These are phyloP conservation scores for Plantago coronopus DNA, from an alignment of 305 asterid genomes.

Conservation along the genomic window DNA sequence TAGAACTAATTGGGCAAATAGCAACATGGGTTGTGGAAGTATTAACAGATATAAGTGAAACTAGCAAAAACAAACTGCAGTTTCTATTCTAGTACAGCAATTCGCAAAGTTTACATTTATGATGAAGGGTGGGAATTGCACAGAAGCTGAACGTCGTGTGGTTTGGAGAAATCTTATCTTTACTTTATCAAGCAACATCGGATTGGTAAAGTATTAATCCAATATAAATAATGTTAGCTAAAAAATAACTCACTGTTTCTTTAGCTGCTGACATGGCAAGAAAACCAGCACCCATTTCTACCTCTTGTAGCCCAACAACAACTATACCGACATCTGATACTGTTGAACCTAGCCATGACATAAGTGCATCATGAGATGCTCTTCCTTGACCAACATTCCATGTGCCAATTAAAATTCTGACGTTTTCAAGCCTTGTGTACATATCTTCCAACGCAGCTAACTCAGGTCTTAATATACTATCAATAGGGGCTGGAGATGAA, in stretches of 20 bases:
- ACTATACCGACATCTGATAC: constrained; percentile 73
- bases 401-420: constrained; percentile 71
- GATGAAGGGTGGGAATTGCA: too few relatives aligned
- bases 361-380: constrained; percentile 80
- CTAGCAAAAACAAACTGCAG: too few relatives aligned
- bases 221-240: constrained; percentile 1
- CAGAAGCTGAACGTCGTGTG: not conserved
- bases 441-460: constrained; percentile 50
- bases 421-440: constrained; percentile 53
- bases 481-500: constrained; percentile 84
- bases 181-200: not conserved
- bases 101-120: too few relatives aligned
- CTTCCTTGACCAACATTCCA: constrained; percentile 99
- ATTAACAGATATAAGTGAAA: too few relatives aligned
- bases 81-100: too few relatives aligned
- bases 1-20: too few relatives aligned
- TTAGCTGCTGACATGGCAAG: constrained; percentile 97
- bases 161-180: not conserved
- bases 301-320: constrained; percentile 88
- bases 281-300: constrained; percentile 99
- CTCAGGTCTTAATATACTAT: constrained; percentile 50
- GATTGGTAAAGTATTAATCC: not conserved
- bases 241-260: constrained; percentile 64
- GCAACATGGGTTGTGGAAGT: too few relatives aligned
- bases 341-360: constrained; percentile 82